Percentiles rank a stretch among this genome's conserved stretches.
Conservation (phyloP, 306 rosid species). For the Rosa persica region DNA sequence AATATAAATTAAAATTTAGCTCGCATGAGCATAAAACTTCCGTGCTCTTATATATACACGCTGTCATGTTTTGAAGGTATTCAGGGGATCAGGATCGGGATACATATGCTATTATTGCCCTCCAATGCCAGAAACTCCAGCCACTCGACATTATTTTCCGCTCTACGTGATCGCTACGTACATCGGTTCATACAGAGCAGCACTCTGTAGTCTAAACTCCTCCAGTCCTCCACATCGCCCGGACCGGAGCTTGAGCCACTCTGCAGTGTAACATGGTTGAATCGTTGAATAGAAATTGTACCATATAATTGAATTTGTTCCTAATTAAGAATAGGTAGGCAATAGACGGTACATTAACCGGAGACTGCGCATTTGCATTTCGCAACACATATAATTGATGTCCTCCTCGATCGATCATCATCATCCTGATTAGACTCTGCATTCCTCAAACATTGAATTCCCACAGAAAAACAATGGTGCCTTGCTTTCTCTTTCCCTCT, state of each 20-base stretch:
- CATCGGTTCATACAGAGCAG: not conserved
- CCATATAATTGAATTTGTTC: not conserved
- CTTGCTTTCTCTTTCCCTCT: constrained; percentile 43
- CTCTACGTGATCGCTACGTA: not conserved
- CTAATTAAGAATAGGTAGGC: not conserved
- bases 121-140: not conserved
- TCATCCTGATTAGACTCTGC: constrained; percentile 13
- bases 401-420: not conserved
- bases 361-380: not conserved
- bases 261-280: not conserved
- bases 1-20: too few relatives aligned
- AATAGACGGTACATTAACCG: not conserved
- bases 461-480: not conserved
- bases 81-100: not conserved
- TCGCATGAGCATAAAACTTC: not conserved
- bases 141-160: not conserved
- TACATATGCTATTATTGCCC: not conserved
- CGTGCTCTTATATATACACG: not conserved
- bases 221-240: not conserved
- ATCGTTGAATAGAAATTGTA: not conserved
- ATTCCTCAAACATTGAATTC: not conserved
- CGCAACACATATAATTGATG: not conserved
- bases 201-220: not conserved
- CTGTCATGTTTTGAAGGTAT: not conserved
- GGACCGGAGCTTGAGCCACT: not conserved